phyloP scores from a whole-genome alignment of 495 filamentous ascomycete species.

The Annulohypoxylon maeteangense region DNA sequence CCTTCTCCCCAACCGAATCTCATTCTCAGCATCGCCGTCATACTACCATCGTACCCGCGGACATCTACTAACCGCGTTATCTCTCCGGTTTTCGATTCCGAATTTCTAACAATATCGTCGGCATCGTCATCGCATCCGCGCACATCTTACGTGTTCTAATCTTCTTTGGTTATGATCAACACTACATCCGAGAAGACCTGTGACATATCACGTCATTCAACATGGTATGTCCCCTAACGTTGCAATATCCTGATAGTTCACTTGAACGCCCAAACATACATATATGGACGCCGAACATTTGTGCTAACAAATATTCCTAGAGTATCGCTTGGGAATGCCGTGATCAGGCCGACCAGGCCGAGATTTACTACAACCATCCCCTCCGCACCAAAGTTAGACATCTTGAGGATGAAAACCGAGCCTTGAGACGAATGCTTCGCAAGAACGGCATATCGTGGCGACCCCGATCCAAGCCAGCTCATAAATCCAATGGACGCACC shows the following conservation, averaged over 20 bases:
- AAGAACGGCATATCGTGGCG: conserved; percentile 55
- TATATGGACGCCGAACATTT: too few relatives aligned
- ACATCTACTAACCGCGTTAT: not conserved
- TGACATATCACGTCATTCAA: conserved; percentile 19
- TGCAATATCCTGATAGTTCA: not conserved
- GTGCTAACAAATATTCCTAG: conserved; percentile 17
- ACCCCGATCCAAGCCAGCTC: conserved; percentile 22
- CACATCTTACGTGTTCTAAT: not conserved
- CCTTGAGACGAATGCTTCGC: conserved; percentile 53
- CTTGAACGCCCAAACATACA: not conserved
- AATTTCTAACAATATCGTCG: not conserved
- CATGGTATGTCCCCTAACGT: conserved; percentile 24
- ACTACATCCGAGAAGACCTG: conserved; percentile 4
- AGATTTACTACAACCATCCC: conserved; percentile 53
- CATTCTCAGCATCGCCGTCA: not conserved
- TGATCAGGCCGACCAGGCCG: conserved; percentile 55
- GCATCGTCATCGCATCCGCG: not conserved
- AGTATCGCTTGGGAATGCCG: conserved; percentile 53
- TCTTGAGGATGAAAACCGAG: conserved; percentile 51
- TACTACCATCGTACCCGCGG: not conserved
- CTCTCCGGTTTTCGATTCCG: not conserved
- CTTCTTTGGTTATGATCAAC: conserved; percentile 18
- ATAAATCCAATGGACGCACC: conserved; percentile 12
- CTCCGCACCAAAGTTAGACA: conserved; percentile 49
- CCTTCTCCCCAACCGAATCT: not conserved